Conservation (phyloP, 2,329 filamentous ascomycete species). For the Clarireedia hainanense region DNA sequence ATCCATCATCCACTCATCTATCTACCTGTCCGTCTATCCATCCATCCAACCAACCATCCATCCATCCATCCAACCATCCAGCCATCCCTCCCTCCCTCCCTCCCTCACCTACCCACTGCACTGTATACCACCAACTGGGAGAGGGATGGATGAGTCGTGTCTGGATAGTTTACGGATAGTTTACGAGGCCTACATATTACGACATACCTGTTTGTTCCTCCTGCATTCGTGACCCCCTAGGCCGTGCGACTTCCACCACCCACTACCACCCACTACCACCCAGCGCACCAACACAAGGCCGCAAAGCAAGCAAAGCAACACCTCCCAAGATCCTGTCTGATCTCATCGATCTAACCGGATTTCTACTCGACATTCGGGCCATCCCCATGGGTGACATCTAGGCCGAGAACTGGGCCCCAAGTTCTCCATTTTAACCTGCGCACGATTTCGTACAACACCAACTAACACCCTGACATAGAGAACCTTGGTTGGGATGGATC, state of each 20-base stretch:
- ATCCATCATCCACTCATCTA: too few species aligned
- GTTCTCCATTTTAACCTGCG: constrained; percentile 5
- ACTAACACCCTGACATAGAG: neutral
- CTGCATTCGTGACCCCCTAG: neutral
- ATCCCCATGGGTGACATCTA: neutral
- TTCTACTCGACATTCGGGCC: neutral
- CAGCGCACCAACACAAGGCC: neutral
- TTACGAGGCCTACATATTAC: constrained; percentile 2
- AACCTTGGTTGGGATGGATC: neutral
- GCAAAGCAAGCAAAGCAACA: neutral
- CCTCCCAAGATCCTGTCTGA: neutral
- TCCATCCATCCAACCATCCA: too few species aligned
- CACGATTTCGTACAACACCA: neutral
- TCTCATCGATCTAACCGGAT: neutral
- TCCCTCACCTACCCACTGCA: neutral
- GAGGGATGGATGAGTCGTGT: neutral
- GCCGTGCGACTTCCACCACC: neutral
- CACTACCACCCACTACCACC: neutral
- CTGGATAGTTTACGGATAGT: constrained; percentile 1
- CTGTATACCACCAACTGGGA: neutral
- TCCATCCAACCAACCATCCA: too few species aligned
- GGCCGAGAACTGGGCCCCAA: neutral
- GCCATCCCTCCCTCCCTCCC: too few species aligned
- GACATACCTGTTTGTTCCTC: neutral
- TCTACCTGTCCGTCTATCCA: too few species aligned